phyloP scores from a whole-genome alignment of 495 filamentous ascomycete genomes.

The Aspergillus asperescens region DNA sequence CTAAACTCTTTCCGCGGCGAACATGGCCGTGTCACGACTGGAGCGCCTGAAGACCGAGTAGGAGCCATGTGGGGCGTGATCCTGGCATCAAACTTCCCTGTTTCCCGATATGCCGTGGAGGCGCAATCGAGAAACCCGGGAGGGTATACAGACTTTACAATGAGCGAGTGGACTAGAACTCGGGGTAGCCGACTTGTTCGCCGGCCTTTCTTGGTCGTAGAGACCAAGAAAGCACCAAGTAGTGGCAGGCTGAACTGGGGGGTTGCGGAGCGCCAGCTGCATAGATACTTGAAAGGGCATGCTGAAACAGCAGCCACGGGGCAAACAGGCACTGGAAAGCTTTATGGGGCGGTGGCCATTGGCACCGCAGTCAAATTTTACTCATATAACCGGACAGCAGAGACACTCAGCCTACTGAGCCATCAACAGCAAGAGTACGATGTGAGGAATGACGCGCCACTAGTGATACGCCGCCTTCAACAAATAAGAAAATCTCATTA shows the following conservation, averaged over 20 bases:
- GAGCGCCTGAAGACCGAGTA: not conserved
- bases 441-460: not conserved
- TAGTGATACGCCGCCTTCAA: not conserved
- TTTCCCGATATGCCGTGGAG: not conserved
- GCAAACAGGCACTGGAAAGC: not conserved
- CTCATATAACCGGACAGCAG: not conserved
- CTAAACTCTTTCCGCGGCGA: not conserved
- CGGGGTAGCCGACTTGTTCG: not conserved
- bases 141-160: not conserved
- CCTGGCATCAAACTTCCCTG: not conserved
- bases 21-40: not conserved
- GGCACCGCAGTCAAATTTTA: not conserved
- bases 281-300: not conserved
- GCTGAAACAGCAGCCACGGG: not conserved
- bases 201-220: not conserved
- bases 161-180: not conserved
- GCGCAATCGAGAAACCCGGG: not conserved
- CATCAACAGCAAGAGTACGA: not conserved
- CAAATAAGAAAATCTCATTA: not conserved
- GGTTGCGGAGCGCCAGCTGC: not conserved
- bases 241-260: not conserved
- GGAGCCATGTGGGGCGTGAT: not conserved
- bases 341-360: not conserved
- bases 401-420: not conserved
- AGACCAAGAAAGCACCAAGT: not conserved